phyloP scores from a whole-genome alignment of 495 filamentous ascomycete species.

The Penicillium lividum region DNA sequence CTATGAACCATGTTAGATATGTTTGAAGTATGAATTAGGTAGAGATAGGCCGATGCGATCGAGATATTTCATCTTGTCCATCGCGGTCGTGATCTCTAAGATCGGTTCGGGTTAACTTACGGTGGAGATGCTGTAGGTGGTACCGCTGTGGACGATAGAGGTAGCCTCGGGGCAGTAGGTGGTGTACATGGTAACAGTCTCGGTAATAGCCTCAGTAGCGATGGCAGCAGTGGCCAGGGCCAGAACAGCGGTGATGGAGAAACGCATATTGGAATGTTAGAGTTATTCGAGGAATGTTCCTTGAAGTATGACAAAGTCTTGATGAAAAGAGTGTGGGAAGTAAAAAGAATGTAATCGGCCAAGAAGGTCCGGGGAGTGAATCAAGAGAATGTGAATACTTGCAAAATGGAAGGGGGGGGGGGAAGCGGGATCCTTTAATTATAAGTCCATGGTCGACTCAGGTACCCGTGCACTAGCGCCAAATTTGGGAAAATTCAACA shows the following conservation, averaged over 20 bases:
- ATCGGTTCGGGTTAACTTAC: conserved; percentile 41
- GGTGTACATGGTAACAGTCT: conserved; percentile 76
- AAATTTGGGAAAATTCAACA: not conserved
- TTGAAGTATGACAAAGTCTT: conserved; percentile 14
- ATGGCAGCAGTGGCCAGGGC: conserved; percentile 60
- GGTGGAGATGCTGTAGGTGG: conserved; percentile 80
- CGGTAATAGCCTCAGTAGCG: conserved; percentile 63
- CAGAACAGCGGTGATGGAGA: conserved; percentile 73
- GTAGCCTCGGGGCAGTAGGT: conserved; percentile 86
- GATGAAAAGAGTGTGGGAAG: conserved; percentile 25
- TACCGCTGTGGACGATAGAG: conserved; percentile 62
- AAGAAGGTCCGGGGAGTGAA: conserved; percentile 30
- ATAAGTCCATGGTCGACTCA: conserved; percentile 23
- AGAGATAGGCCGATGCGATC: not conserved
- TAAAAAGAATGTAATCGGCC: conserved; percentile 58
- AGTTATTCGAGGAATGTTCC: conserved; percentile 24
- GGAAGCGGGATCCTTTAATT: conserved; percentile 17
- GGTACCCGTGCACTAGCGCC: conserved; percentile 29
- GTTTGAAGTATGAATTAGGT: conserved; percentile 7
- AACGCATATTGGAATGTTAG: conserved; percentile 74
- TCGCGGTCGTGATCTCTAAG: conserved; percentile 3
- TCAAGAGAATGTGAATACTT: conserved; percentile 29
- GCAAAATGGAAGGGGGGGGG: conserved; percentile 17
- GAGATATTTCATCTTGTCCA: not conserved
- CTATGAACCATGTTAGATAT: conserved; percentile 32